Percentiles rank a stretch among this genome's conserved stretches.
These are phyloP conservation scores for Diaporthe sp. DNA, from an alignment of 2,329 filamentous ascomycete species.

Conservation along the genomic window DNA sequence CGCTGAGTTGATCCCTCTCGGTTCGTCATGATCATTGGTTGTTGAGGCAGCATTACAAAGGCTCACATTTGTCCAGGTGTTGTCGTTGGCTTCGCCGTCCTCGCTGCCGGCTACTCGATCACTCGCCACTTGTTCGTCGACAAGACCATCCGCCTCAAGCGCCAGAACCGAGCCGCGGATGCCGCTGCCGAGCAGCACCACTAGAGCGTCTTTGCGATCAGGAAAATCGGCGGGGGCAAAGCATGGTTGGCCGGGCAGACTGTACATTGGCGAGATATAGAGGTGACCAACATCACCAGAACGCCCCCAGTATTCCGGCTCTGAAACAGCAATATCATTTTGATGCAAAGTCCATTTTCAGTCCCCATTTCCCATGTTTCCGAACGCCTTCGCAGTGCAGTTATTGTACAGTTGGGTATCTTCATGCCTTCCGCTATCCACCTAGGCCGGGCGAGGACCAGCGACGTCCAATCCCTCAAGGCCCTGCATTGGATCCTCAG, in stretches of 20 bases:
- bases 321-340: slow-evolving; percentile 32
- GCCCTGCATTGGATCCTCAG: slow-evolving; percentile 94
- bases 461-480: slow-evolving; percentile 94
- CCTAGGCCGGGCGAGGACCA: slow-evolving; percentile 82
- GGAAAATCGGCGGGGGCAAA: slow-evolving; percentile 40
- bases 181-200: slow-evolving; percentile 52
- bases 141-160: slow-evolving; percentile 90
- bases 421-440: slow-evolving; percentile 41
- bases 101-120: slow-evolving; percentile 86
- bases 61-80: slow-evolving; percentile 70
- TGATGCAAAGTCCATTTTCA: slow-evolving; percentile 41
- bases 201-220: slow-evolving; percentile 45
- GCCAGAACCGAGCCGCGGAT: slow-evolving; percentile 71
- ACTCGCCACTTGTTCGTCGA: slow-evolving; percentile 86
- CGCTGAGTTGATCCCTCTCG: slow-evolving; percentile 93
- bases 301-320: slow-evolving; percentile 31
- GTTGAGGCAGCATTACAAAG: slow-evolving; percentile 27
- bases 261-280: slow-evolving; percentile 41
- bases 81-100: slow-evolving; percentile 87
- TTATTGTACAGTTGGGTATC: slow-evolving; percentile 41
- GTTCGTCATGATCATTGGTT: slow-evolving; percentile 67
- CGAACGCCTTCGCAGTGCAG: slow-evolving; percentile 64
- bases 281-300: slow-evolving; percentile 35
- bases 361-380: slow-evolving; percentile 38
- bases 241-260: slow-evolving; percentile 20